A percentile compares a stretch with the other conserved stretches of the same genome.
Conservation (phyloP, 2,329 filamentous ascomycete genomes). For the Paecilomyces variotii region DNA sequence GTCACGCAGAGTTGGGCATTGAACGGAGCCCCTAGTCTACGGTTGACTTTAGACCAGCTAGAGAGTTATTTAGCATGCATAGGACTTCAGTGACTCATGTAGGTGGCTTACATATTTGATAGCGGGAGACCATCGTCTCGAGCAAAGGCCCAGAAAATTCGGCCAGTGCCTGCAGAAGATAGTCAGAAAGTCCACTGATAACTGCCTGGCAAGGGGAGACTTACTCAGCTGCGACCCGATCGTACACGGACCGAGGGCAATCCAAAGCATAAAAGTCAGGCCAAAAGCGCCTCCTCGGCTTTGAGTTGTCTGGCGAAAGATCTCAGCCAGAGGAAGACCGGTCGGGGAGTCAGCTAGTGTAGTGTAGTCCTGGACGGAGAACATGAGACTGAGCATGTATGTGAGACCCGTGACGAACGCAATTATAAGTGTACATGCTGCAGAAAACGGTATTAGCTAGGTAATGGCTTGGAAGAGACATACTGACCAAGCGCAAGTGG, state of each 20-base stretch:
- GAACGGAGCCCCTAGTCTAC: conserved; percentile 38
- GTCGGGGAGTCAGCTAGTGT: conserved; percentile 29
- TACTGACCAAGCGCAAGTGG: conserved; percentile 21
- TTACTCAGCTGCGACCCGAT: conserved; percentile 26
- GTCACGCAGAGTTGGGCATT: conserved; percentile 48
- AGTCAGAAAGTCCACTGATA: conserved; percentile 30
- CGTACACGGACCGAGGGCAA: conserved; percentile 25
- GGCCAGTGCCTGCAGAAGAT: conserved; percentile 37
- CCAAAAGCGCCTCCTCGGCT: conserved; percentile 44
- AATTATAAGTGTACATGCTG: conserved; percentile 31
- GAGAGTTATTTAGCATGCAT: no score
- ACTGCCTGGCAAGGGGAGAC: background rate
- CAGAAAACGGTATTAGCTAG: background rate
- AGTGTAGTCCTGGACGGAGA: conserved; percentile 42
- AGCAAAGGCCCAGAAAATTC: conserved; percentile 53
- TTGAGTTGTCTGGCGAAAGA: conserved; percentile 53
- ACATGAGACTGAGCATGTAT: conserved; percentile 47
- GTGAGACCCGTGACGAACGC: conserved; percentile 43
- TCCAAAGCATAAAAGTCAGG: conserved; percentile 36
- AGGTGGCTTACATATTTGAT: conserved; percentile 15
- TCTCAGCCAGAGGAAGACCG: conserved; percentile 56
- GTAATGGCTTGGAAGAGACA: background rate
- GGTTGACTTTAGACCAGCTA: conserved; percentile 37
- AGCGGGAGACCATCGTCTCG: conserved; percentile 41
- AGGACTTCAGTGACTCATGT: conserved; percentile 31